Percentiles rank a stretch among this genome's conserved stretches.
These are phyloP conservation scores for Diplodia sapinea DNA, from an alignment of 2,329 filamentous ascomycete species.

Conservation along the genomic window DNA sequence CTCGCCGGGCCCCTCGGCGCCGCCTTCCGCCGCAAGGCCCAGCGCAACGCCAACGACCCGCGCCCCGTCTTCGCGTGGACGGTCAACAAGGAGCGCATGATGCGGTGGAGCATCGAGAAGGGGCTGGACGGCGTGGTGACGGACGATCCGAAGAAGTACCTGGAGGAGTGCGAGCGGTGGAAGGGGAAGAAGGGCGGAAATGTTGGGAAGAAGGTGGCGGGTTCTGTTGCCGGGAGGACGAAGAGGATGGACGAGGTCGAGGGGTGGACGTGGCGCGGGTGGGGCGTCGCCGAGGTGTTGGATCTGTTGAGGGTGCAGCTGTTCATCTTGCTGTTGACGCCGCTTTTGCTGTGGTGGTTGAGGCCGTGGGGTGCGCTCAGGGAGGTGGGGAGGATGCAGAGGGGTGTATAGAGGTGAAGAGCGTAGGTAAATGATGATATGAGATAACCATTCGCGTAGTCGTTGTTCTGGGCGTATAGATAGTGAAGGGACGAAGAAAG, in stretches of 20 bases:
- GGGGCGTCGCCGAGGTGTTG: neutral
- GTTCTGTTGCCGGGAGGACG: neutral
- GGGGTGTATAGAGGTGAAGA: neutral
- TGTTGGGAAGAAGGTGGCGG: neutral
- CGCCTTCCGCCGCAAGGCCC: conserved; percentile 68
- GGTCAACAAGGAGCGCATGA: conserved; percentile 76
- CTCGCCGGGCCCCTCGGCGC: conserved; percentile 72
- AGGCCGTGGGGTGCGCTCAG: conserved; percentile 15
- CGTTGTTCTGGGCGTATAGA: neutral
- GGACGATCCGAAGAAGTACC: conserved; percentile 75
- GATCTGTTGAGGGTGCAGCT: conserved; percentile 22
- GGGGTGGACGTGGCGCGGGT: conserved; percentile 6
- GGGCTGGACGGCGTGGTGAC: conserved; percentile 82
- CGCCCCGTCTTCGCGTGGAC: conserved; percentile 82
- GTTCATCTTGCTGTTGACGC: conserved; percentile 16
- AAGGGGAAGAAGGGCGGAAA: conserved; percentile 1
- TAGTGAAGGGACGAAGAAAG: neutral
- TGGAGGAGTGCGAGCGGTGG: conserved; percentile 60
- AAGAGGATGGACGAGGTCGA: conserved; percentile 4
- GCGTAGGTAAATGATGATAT: neutral
- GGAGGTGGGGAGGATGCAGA: neutral
- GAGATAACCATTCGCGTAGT: neutral
- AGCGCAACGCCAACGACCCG: conserved; percentile 47
- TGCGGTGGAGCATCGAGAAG: conserved; percentile 77
- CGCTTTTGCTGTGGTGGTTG: conserved; percentile 16